phyloP scores from a whole-genome alignment of 129 eudicot species.

The sunflower (Helianthus annuus) region HanXRQr2.0-SUNRISE NC_035436.2:43706563-43707062 shows the following conservation, averaged over 20 bases:
- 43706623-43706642: too few relatives aligned
- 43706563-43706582: too few relatives aligned
- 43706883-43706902: neutral
- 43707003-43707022: neutral
- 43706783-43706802: neutral
- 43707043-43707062: neutral
- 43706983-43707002: too few relatives aligned
- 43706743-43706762: too few relatives aligned
- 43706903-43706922: conserved; percentile 4
- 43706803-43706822: neutral
- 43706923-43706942: neutral
- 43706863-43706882: neutral
- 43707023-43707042: neutral
- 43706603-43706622: too few relatives aligned
- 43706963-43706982: neutral
- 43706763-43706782: too few relatives aligned
- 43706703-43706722: too few relatives aligned
- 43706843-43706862: neutral
- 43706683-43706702: too few relatives aligned
- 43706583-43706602: too few relatives aligned
- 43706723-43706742: too few relatives aligned
- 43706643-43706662: too few relatives aligned
- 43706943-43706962: neutral
- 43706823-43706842: neutral
- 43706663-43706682: too few relatives aligned